Evolutionary conservation across 1,284 basidiomycete species (phyloP).

Genomic region (Heterobasidion occidentale): DNA sequence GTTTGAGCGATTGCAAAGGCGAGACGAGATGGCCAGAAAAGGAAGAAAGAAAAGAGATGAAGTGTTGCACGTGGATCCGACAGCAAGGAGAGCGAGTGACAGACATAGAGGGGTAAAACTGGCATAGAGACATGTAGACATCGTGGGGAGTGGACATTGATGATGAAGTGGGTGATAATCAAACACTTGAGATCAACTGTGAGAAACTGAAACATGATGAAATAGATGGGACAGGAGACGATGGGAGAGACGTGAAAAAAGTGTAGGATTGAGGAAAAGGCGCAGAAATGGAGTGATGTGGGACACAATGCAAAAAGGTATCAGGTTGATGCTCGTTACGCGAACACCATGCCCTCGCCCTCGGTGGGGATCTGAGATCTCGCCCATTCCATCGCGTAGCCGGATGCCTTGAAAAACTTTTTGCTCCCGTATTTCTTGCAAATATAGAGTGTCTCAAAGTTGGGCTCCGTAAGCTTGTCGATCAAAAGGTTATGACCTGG

Average conservation of each 20-base stretch:
- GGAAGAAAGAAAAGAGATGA: constrained; percentile 3
- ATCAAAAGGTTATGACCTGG: constrained; percentile 80
- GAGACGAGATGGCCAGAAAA: constrained; percentile 1
- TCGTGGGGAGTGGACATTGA: constrained; percentile 5
- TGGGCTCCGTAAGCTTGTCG: constrained; percentile 76
- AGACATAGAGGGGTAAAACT: constrained; percentile 5
- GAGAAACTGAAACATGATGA: constrained; percentile 11
- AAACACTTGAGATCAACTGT: constrained; percentile 10
- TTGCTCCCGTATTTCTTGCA: constrained; percentile 97
- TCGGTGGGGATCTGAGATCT: constrained; percentile 21
- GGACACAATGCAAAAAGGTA: constrained; percentile 2
- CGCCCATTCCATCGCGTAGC: constrained; percentile 69
- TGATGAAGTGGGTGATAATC: constrained; percentile 7
- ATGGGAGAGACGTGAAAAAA: constrained; percentile 8
- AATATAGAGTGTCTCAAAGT: constrained; percentile 82
- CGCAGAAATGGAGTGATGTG: constrained; percentile 15
- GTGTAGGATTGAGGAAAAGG: constrained; percentile 17
- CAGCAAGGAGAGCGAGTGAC: constrained; percentile 13
- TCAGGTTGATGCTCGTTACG: constrained; percentile 16
- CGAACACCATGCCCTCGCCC: constrained; percentile 42
- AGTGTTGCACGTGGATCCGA: constrained; percentile 12
- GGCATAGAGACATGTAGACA: constrained; percentile 7
- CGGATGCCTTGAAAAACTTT: constrained; percentile 88
- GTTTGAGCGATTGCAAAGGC: neutral
- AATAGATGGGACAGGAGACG: constrained; percentile 8